phyloP scores from a whole-genome alignment of 2,329 filamentous ascomycete genomes.

The Cephalotrichum gorgonifer region DNA sequence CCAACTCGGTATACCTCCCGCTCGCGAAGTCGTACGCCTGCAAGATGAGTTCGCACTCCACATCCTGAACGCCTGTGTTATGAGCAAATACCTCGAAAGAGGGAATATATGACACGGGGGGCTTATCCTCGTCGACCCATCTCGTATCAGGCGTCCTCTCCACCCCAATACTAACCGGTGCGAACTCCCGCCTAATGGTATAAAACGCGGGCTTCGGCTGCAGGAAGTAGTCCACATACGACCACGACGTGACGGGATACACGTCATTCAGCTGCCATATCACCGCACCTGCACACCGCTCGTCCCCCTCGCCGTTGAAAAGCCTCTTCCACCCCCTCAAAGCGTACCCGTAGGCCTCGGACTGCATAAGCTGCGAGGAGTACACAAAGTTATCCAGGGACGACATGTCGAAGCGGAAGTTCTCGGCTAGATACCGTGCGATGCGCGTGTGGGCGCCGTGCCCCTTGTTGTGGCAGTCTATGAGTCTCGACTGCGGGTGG shows the following conservation, averaged over 20 bases:
- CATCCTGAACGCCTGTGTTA: not conserved
- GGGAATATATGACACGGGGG: not conserved
- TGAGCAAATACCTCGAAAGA: conserved; percentile 1
- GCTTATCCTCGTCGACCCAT: conserved; percentile 4
- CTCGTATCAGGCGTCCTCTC: not conserved
- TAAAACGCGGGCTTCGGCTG: conserved; percentile 52
- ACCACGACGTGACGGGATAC: conserved; percentile 53
- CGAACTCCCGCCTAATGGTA: conserved; percentile 13
- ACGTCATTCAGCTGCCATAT: conserved; percentile 59
- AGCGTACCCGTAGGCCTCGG: conserved; percentile 33
- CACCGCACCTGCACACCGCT: conserved; percentile 48
- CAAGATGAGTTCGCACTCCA: not conserved
- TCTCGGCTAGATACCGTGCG: conserved; percentile 66
- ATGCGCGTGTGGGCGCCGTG: conserved; percentile 66
- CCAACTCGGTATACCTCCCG: not conserved
- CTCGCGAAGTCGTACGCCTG: not conserved
- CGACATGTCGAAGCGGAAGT: conserved; percentile 43
- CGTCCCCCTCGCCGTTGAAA: conserved; percentile 46
- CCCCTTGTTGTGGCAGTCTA: conserved; percentile 79
- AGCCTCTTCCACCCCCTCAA: conserved; percentile 45
- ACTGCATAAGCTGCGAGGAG: conserved; percentile 33
- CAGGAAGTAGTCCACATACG: conserved; percentile 42
- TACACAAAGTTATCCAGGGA: conserved; percentile 1
- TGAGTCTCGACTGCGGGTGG: conserved; percentile 57
- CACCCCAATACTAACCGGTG: not conserved